Evolutionary conservation across 2,329 filamentous ascomycete genomes (phyloP), one percentile per base, ranked within the genome.

Genomic region (Xylaria sp.): DNA sequence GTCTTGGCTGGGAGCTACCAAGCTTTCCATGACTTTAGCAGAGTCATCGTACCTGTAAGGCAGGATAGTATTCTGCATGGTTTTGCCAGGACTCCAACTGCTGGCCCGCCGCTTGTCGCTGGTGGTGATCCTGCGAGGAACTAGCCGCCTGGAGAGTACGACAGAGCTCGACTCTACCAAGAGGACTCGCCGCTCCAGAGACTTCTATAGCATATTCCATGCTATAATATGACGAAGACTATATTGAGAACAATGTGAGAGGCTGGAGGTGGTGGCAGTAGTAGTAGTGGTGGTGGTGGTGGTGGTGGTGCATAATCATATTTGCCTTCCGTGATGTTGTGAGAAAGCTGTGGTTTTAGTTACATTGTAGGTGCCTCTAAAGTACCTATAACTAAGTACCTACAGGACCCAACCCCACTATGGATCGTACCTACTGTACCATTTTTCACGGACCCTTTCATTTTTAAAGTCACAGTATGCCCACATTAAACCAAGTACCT

Each of bases 141-240:
- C 87, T 87, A 38, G 90, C 90, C 62, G 86, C 83, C 67, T 89
- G 82, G 61, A 94, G 81, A 11, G 87, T 86, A 69, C 87, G 86
- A 75, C 87, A 89, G 29, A 94, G 85, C 76, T 89, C 87, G 50
- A 68, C 65, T 86, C 83, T 65, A 86, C 79, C 89, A 69, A 94
- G 82, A 61, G 92, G 91, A 72, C 85, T 93, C 50, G 93, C 91
- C 81, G 96, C 93, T 71, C 92, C 94, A 6, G 92, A 87, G 66
- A 93, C 89, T 81, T 97, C 93, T 76, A 96, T 89, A 67, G 86
- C 80, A 78, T 90, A 90, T 77, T 84, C 87, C 90, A 93, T 93
- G 75, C 67, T 70, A 68, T 11, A 36, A 22, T 13, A 33, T 53
- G 17, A 61, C 50, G 25, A 10, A 45, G 10, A 22, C 36, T 61